Percentiles rank a stretch among this genome's conserved stretches.
Conservation (phyloP, 1,139 yeast species). For the Debaryomyces sp. region DNA sequence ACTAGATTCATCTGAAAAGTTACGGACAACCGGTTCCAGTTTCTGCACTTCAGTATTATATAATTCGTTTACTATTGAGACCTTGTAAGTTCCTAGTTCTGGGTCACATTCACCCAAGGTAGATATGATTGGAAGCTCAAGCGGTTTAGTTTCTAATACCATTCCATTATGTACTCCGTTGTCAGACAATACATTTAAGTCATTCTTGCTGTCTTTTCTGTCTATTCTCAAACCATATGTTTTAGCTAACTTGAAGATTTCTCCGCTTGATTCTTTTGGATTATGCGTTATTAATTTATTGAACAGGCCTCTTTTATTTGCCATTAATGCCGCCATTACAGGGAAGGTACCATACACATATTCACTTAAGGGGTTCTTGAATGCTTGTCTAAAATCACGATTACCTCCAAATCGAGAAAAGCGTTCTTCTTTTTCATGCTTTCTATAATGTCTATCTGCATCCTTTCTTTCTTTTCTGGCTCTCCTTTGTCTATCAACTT, state of each 20-base stretch:
- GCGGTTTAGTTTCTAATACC: slow-evolving; percentile 67
- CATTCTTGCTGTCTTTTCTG: slow-evolving; percentile 51
- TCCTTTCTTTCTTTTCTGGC: slow-evolving; percentile 23
- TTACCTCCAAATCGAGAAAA: slow-evolving; percentile 1
- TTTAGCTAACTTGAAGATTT: slow-evolving; percentile 50
- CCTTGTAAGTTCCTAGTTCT: slow-evolving; percentile 31
- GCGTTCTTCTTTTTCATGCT: slow-evolving; percentile 1
- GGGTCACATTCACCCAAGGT: slow-evolving; percentile 29
- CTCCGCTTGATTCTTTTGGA: slow-evolving; percentile 32
- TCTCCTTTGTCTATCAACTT: slow-evolving; percentile 40
- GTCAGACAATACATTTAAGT: slow-evolving; percentile 60
- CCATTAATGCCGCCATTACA: slow-evolving; percentile 67
- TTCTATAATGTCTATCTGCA: slow-evolving; percentile 11
- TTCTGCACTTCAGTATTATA: slow-evolving; percentile 19
- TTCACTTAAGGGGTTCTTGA: slow-evolving; percentile 56
- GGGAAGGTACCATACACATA: slow-evolving; percentile 78
- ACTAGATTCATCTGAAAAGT: slow-evolving; percentile 7
- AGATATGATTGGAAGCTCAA: slow-evolving; percentile 47
- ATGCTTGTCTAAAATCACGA: slow-evolving; percentile 6
- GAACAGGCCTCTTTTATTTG: slow-evolving; percentile 55
- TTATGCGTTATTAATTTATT: slow-evolving; percentile 55
- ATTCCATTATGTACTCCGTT: slow-evolving; percentile 85
- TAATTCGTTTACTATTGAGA: slow-evolving; percentile 23
- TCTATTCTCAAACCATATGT: slow-evolving; percentile 46
- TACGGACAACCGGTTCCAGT: slow-evolving; percentile 19